Evolutionary conservation across 176 grass and related monocot genomes (phyloP).

Genomic region (Ensete glaucum): DNA sequence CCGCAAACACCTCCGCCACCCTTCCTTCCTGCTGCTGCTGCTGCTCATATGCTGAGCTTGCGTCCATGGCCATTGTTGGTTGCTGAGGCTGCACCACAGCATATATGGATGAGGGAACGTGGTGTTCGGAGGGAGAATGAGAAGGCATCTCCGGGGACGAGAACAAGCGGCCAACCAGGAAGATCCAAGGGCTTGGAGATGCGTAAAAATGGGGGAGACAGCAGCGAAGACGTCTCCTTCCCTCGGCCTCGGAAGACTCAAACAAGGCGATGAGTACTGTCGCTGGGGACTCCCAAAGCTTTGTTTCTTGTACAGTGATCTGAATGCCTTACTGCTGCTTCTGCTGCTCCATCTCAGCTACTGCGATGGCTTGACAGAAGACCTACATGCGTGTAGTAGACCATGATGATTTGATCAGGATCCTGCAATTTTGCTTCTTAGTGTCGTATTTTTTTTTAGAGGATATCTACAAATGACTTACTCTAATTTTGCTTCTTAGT

Average conservation of each 20-base stretch:
- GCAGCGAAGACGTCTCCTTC: background rate
- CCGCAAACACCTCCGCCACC: background rate
- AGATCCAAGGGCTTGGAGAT: background rate
- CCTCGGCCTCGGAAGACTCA: background rate
- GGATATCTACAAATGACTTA: too few relatives aligned
- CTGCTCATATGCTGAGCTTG: background rate
- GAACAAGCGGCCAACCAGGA: background rate
- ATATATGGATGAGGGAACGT: background rate
- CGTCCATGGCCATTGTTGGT: background rate
- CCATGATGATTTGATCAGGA: too few relatives aligned
- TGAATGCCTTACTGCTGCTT: too few relatives aligned
- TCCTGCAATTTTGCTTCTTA: too few relatives aligned
- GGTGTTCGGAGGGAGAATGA: background rate
- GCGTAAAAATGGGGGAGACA: background rate
- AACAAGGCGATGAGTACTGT: background rate
- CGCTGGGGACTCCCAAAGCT: too few relatives aligned
- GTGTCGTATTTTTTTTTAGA: too few relatives aligned
- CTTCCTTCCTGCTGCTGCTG: background rate
- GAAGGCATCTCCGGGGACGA: background rate
- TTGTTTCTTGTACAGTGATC: too few relatives aligned
- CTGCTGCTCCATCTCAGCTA: too few relatives aligned
- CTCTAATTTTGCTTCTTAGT: too few relatives aligned
- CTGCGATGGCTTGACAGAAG: too few relatives aligned
- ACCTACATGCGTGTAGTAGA: too few relatives aligned
- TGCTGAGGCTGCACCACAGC: too few relatives aligned